Base-by-base conservation (phyloP, 306 rosid genomes). In the Heteromeles arbutifolia region DNA sequence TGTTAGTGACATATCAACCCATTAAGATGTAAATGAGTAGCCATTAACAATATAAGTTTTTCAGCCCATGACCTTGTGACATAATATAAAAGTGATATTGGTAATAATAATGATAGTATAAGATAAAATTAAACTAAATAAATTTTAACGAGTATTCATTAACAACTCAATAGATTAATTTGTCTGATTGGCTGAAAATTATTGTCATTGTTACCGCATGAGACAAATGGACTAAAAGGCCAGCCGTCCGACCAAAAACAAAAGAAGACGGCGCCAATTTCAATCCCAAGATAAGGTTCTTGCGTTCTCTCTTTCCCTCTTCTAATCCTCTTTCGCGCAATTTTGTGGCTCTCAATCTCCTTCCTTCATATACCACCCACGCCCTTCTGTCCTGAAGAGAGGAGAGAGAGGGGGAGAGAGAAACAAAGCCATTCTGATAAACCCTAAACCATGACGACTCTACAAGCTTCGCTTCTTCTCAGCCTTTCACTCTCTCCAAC, bases 401-500 rank as follows among this genome's bases (percentile, higher is more conserved):
- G 73, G 63, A 29, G 37, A 39, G 73, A 59, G 32, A 52, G 14
- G 11, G 56, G 52, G 70, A 48, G 43, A 31, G 58, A 58, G 48
- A 14, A 56, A 34, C 26, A 28, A 6, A 58, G 69, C 32, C 9
- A 34, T 69, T 79, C 4, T 50, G 69, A 45, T 76, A 83, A 81
- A 80, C 86, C 87, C 89, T 75, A 77, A 77, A 65, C 75, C 43
- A 84, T 87, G 92, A 84, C 92, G 21, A 89, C 97, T 43, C 88
- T 88, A 32, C 99, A 95, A 85, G 86, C 93, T 78, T 92, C 93
- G 1, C 93, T 92, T 74, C 84, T 90, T 73, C 86, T 52, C 45
- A 89, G 86, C 78, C 95, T 86, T 77, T 84, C 81, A 14, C 83
- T 81, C 62, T 77, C 86, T 65, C 74, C 81, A 17, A 15, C 69